phyloP scores from a whole-genome alignment of 495 filamentous ascomycete genomes.

The Aspergillus saccharolyticus region DNA sequence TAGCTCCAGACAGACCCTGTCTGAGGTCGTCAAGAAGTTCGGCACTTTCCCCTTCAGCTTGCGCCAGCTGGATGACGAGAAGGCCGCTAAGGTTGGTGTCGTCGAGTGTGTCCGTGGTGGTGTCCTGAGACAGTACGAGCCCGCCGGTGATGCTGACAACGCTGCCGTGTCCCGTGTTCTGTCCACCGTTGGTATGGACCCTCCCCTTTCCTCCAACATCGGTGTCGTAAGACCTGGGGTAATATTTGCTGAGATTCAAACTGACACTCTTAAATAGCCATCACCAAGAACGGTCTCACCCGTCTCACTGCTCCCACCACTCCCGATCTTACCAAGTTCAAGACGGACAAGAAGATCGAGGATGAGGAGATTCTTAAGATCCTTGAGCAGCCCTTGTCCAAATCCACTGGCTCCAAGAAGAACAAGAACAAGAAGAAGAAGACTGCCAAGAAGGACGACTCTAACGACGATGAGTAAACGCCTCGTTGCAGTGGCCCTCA shows the following conservation, averaged over 20 bases:
- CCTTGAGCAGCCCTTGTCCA: constrained; percentile 75
- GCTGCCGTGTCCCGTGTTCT: constrained; percentile 78
- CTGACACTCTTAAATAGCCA: constrained; percentile 52
- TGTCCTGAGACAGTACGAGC: constrained; percentile 91
- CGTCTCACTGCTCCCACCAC: constrained; percentile 71
- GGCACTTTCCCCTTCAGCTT: constrained; percentile 96
- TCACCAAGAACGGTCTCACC: constrained; percentile 94
- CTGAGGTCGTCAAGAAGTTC: constrained; percentile 93
- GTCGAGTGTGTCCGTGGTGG: constrained; percentile 89
- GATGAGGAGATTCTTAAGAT: constrained; percentile 94
- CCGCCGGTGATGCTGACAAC: constrained; percentile 85
- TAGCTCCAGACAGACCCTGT: constrained; percentile 82
- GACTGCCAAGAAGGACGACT: constrained; percentile 66
- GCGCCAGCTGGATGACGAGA: constrained; percentile 93
- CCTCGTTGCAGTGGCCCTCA: constrained; percentile 6
- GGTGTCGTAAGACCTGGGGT: background rate
- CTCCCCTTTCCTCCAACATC: constrained; percentile 2
- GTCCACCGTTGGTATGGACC: constrained; percentile 78
- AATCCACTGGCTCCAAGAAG: constrained; percentile 66
- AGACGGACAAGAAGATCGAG: constrained; percentile 95
- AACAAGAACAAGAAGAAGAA: constrained; percentile 89
- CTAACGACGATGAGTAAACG: constrained; percentile 57
- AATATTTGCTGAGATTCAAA: constrained; percentile 15
- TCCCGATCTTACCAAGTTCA: constrained; percentile 69
- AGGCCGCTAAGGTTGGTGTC: constrained; percentile 91